A percentile compares a stretch with the other conserved stretches of the same genome.
Evolutionary conservation across 2,329 filamentous ascomycete species (phyloP).

Genomic region (Dichotomopilus funicola): DNA sequence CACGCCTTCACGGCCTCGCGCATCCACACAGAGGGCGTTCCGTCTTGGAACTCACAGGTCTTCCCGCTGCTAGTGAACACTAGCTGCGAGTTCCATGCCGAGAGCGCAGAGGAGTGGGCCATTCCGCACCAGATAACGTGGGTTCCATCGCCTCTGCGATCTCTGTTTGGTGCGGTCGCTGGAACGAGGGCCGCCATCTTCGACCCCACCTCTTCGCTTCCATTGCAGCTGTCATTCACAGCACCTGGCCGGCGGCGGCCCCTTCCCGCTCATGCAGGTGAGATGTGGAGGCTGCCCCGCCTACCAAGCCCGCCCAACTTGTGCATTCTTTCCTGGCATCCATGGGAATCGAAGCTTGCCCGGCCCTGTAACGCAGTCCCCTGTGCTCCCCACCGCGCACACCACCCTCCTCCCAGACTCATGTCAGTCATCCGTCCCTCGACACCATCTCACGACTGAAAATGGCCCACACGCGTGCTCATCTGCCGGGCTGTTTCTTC

Average conservation of each 20-base stretch:
- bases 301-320: too few relatives aligned
- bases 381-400: not conserved
- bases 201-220: conserved; percentile 10
- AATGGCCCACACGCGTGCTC: not conserved
- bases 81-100: too few relatives aligned
- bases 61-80: too few relatives aligned
- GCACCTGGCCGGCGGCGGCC: conserved; percentile 16
- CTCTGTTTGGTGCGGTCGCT: conserved; percentile 4
- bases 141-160: conserved; percentile 18
- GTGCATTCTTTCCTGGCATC: too few relatives aligned
- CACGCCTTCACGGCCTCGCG: not conserved
- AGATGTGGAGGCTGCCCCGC: conserved; percentile 7
- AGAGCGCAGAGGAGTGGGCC: not conserved
- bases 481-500: conserved; percentile 9
- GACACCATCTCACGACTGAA: conserved; percentile 17
- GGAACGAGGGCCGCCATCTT: not conserved
- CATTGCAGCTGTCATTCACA: conserved; percentile 17
- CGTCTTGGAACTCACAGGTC: not conserved
- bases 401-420: conserved; percentile 12
- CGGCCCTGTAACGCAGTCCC: too few relatives aligned
- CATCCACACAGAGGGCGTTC: conserved; percentile 2
- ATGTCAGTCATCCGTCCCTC: conserved; percentile 25
- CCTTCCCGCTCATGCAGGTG: conserved; percentile 38
- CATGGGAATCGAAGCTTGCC: too few relatives aligned
- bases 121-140: conserved; percentile 4